phyloP scores from a whole-genome alignment of 371 early-diverging fungal species.

The Rhizopus stolonifer region DNA sequence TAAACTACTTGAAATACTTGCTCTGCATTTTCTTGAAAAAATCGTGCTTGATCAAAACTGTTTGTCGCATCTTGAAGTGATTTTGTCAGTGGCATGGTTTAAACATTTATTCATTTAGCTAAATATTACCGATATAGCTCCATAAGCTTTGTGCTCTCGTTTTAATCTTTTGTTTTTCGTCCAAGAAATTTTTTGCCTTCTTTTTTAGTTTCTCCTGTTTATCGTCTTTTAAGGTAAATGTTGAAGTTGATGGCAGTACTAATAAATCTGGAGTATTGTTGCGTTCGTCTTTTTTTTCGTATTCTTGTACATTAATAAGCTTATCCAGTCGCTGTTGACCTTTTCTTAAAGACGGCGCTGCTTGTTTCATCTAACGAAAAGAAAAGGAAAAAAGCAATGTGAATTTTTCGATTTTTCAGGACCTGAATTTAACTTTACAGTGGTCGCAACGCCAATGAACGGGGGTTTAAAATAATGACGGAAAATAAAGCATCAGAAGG shows the following conservation, averaged over 20 bases:
- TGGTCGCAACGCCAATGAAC: neutral
- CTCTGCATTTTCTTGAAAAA: slow-evolving; percentile 78
- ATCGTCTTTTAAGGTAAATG: slow-evolving; percentile 47
- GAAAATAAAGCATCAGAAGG: no score
- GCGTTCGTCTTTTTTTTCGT: slow-evolving; percentile 1
- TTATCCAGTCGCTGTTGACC: neutral
- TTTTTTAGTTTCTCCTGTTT: slow-evolving; percentile 61
- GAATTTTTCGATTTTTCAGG: slow-evolving; percentile 4
- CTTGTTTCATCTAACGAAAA: slow-evolving; percentile 1
- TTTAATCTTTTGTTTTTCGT: slow-evolving; percentile 76
- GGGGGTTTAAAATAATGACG: no score
- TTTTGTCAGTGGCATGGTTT: neutral
- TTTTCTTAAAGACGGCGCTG: neutral
- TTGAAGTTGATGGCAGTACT: slow-evolving; percentile 44
- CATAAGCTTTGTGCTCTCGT: slow-evolving; percentile 67
- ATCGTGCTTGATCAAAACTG: slow-evolving; percentile 73
- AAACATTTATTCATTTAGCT: neutral
- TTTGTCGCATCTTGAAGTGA: slow-evolving; percentile 59
- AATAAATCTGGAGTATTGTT: slow-evolving; percentile 23
- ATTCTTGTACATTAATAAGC: neutral
- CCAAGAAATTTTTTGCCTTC: slow-evolving; percentile 75
- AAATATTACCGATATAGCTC: slow-evolving; percentile 64
- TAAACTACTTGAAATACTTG: slow-evolving; percentile 68
- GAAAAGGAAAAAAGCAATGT: neutral
- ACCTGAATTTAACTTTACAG: slow-evolving; percentile 2